A percentile compares a stretch with the other conserved stretches of the same genome.
phyloP scores from a whole-genome alignment of 2,329 filamentous ascomycete genomes.

The Neonectria ditissima region DNA sequence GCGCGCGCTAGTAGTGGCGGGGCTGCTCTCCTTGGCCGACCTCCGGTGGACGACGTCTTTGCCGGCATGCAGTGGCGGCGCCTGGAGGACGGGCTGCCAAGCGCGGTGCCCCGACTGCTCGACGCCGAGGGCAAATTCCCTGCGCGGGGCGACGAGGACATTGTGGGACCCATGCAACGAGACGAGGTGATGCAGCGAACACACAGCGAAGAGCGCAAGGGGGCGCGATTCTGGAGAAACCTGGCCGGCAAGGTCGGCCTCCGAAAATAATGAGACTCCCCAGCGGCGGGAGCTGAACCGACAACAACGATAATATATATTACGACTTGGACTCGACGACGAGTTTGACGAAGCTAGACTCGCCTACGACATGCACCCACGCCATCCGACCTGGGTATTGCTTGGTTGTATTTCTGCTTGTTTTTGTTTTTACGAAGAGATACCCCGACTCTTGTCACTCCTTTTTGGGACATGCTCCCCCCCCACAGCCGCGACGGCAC shows the following conservation, averaged over 20 bases:
- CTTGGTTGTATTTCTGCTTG: conserved; percentile 34
- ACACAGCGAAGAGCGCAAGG: conserved; percentile 58
- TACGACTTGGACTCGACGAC: conserved; percentile 42
- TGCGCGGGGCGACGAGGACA: conserved; percentile 87
- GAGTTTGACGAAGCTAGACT: conserved; percentile 37
- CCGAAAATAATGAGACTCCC: conserved; percentile 40
- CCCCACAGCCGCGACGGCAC: conserved; percentile 42
- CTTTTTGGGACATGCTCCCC: conserved; percentile 34
- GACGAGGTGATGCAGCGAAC: conserved; percentile 65
- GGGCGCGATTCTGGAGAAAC: conserved; percentile 61
- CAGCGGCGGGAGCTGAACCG: conserved; percentile 9
- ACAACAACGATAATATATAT: conserved; percentile 35
- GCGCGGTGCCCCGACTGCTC: conserved; percentile 75
- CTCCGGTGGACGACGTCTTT: conserved; percentile 54
- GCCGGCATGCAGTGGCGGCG: conserved; percentile 57
- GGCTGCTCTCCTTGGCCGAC: conserved; percentile 51
- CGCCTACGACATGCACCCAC: conserved; percentile 32
- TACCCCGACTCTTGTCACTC: conserved; percentile 47
- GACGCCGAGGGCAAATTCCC: conserved; percentile 88
- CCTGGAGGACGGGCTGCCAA: conserved; percentile 68
- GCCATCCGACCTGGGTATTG: conserved; percentile 29
- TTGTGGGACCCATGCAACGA: conserved; percentile 90
- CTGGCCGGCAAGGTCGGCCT: conserved; percentile 60
- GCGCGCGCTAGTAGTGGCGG: conserved; percentile 56
- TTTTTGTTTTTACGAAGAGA: conserved; percentile 35